Evolutionary conservation across 495 filamentous ascomycete species (phyloP).

Genomic region (Cryomyces antarcticus): DNA sequence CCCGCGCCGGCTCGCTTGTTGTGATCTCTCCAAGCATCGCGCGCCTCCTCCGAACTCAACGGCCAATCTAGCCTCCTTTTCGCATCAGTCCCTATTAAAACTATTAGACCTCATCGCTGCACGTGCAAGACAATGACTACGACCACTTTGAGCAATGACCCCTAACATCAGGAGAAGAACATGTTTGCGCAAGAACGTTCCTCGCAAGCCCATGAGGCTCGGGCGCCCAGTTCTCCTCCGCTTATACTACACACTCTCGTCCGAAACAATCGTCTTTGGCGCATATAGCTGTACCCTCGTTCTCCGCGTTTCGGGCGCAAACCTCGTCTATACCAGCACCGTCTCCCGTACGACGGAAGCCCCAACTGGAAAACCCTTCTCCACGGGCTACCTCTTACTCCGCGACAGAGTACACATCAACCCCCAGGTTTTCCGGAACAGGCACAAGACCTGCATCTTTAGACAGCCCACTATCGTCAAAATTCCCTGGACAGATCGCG

Average conservation of each 20-base stretch:
- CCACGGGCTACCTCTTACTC: slow-evolving; percentile 7
- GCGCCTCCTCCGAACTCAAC: too few relatives aligned
- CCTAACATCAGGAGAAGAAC: neutral
- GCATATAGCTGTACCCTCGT: slow-evolving; percentile 13
- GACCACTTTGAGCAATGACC: neutral
- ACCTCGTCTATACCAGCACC: slow-evolving; percentile 11
- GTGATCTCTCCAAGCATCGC: too few relatives aligned
- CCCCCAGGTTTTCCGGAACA: neutral
- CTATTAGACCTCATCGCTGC: neutral
- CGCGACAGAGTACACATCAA: slow-evolving; percentile 4
- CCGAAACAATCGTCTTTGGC: slow-evolving; percentile 12
- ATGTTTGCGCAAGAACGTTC: slow-evolving; percentile 7
- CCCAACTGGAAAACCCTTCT: slow-evolving; percentile 11
- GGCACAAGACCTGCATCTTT: slow-evolving; percentile 5
- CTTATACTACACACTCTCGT: neutral
- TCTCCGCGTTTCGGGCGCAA: slow-evolving; percentile 17
- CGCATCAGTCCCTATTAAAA: too few relatives aligned
- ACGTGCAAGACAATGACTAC: slow-evolving; percentile 11
- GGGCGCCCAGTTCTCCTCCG: neutral
- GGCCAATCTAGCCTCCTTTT: too few relatives aligned
- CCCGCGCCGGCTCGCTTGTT: too few relatives aligned
- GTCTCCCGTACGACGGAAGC: slow-evolving; percentile 15
- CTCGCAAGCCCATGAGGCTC: slow-evolving; percentile 2
- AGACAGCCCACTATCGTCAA: slow-evolving; percentile 3
- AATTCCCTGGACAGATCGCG: slow-evolving; percentile 2